Evolutionary conservation across 768 basidiomycete species (phyloP).

Genomic region (Harrya chromipes): DNA sequence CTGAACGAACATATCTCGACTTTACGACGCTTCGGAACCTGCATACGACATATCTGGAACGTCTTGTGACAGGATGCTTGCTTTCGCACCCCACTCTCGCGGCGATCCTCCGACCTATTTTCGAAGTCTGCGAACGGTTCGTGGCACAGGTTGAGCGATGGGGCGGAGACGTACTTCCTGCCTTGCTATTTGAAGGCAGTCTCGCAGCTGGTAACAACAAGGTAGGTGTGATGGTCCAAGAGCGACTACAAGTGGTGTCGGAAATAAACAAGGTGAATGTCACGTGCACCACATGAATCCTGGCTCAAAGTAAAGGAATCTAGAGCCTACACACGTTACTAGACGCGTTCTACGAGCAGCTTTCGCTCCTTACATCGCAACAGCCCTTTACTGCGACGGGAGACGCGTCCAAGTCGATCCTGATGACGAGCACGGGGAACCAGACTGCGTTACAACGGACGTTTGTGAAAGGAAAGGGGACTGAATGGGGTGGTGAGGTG

Average conservation of each 20-base stretch:
- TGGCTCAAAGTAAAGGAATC: background rate
- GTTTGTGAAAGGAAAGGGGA: constrained; percentile 47
- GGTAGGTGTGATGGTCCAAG: constrained; percentile 71
- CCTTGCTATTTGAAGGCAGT: constrained; percentile 78
- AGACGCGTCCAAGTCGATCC: constrained; percentile 70
- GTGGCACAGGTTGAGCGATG: constrained; percentile 88
- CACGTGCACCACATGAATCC: background rate
- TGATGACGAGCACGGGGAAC: constrained; percentile 56
- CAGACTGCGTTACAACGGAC: constrained; percentile 45
- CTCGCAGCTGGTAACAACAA: constrained; percentile 48
- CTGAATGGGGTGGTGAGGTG: constrained; percentile 64
- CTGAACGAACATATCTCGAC: constrained; percentile 51
- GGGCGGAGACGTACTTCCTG: constrained; percentile 89
- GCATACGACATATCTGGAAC: constrained; percentile 77
- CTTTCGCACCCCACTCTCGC: constrained; percentile 65
- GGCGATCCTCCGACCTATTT: constrained; percentile 61
- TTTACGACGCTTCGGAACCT: constrained; percentile 84
- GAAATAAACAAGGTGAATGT: constrained; percentile 71
- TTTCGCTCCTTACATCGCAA: constrained; percentile 73
- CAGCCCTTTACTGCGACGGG: constrained; percentile 60
- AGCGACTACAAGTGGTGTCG: constrained; percentile 62
- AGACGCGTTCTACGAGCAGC: constrained; percentile 75
- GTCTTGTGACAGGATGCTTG: constrained; percentile 75
- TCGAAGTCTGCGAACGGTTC: constrained; percentile 83
- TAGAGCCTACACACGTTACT: constrained; percentile 68